Conservation (phyloP, 371 early-diverging fungal species). For the Mortierella sp. region DNA sequence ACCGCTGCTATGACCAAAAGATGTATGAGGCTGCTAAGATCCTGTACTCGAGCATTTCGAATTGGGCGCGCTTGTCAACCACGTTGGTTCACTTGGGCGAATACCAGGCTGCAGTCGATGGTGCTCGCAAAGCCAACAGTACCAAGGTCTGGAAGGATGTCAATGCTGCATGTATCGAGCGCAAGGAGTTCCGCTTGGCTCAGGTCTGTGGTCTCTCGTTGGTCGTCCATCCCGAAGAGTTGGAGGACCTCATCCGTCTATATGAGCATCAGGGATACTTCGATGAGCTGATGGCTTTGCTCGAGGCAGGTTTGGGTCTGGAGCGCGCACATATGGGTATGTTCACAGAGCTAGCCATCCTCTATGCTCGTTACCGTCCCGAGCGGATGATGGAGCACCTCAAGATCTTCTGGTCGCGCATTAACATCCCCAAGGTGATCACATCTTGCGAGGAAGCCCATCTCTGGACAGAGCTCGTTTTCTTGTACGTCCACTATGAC, state of each 20-base stretch:
- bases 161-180: conserved; percentile 93
- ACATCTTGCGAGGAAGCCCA: conserved; percentile 93
- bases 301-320: conserved; percentile 93
- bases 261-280: conserved; percentile 93
- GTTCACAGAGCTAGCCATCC: conserved; percentile 97
- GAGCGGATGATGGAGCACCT: conserved; percentile 97
- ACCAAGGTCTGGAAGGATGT: conserved; percentile 98
- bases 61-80: conserved; percentile 96
- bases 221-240: conserved; percentile 97
- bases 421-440: conserved; percentile 99
- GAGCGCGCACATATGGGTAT: conserved; percentile 99
- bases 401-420: conserved; percentile 93
- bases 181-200: conserved; percentile 95
- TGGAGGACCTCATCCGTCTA: conserved; percentile 85
- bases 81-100: conserved; percentile 95
- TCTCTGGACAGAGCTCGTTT: conserved; percentile 96
- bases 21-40: conserved; percentile 96
- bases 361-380: conserved; percentile 95
- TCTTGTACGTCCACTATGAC: conserved; percentile 97
- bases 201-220: conserved; percentile 97
- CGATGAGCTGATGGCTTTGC: conserved; percentile 88
- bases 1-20: conserved; percentile 93
- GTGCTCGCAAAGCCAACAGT: conserved; percentile 97
- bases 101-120: conserved; percentile 96
- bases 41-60: conserved; percentile 93